Base-by-base conservation (phyloP, 1,284 basidiomycete genomes). In the Athelia psychrophila region DNA sequence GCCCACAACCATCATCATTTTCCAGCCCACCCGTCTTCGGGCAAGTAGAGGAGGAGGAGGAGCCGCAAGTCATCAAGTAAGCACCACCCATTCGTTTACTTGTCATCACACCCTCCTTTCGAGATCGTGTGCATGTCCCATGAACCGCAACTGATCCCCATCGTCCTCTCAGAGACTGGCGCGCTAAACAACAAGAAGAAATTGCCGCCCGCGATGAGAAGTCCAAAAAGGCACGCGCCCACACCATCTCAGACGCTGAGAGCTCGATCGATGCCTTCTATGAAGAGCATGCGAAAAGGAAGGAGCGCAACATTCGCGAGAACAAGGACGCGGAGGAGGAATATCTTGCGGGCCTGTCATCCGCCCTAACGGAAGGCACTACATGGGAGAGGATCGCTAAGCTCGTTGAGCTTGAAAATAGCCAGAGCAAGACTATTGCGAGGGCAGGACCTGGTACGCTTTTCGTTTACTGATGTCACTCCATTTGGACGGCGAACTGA, bases 361-460 rank as follows among this genome's bases (percentile, higher is more conserved):
- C 88, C 49, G 84, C 88, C 20, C 81, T 99, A 51, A 89, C 93
- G 0, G 80, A 85, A 54, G 97, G 96, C 32, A 98, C 96, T 19
- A 95, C 95, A 5, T 99, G 97, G 97, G 86, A 94, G 60, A 87
- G 96, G 24, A 95, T 99, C 64, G 89, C 88, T 64, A 88, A 89
- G 47, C 72, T 90, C 50, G 74, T 98, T 54, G 93, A 95, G 58
- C 79, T 99, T 42, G 86, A 98, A 70, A 98, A 98, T 71, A 97
- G 94, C 53, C 93, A 95, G 73, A 93, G 89, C 76, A 99, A 98
- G 78, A 98, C 95, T 1, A 83, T 95, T 61, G 88, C 95, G 19
- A 84, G 94, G 36, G 81, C 88, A 35, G 92, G 91, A 16, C 74
- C 91, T n/a, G 91, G 91, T 19, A 30, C 13, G 27, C 27, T 6